Evolutionary conservation across 78 protist genomes (phyloP), one percentile per base, ranked within the genome.

Genomic region (Goniomonas avonlea): DNA sequence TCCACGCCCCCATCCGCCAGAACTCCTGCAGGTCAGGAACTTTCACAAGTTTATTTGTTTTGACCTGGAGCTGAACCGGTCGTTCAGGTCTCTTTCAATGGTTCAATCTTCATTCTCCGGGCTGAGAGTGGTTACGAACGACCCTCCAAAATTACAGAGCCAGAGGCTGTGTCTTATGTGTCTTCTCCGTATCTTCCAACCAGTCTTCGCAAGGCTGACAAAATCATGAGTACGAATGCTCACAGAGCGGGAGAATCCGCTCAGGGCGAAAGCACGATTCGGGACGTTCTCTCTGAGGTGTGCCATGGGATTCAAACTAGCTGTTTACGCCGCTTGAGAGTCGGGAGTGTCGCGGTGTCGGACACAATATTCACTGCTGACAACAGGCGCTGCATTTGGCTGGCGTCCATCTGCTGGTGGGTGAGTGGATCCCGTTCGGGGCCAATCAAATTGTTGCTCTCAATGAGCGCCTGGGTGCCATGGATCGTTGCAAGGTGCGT

Each of bases 341-440:
- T n/a, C n/a, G n/a, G n/a, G n/a, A n/a, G n/a, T n/a, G n/a, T n/a
- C n/a, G n/a, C n/a, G n/a, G n/a, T n/a, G n/a, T n/a, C n/a, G n/a
- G n/a, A n/a, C n/a, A n/a, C n/a, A n/a, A n/a, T n/a, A n/a, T n/a
- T n/a, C n/a, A n/a, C n/a, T n/a, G n/a, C n/a, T n/a, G n/a, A n/a
- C n/a, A n/a, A 17, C 59, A 68, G 27, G 75, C 75, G n/a, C 23
- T 68, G 0, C 75, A 41, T 7, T 25, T 68, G 1, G 48, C 75
- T 2, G 34, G 43, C 75, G 75, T 68, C 8, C 18, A 23, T 9
- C 18, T 79, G 47, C 47, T 68, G 29, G 77, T 79, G 32, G 71
- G 74, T 7, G 83, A 68, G 61, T 79, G 83, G 83, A 45, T 79
- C 5, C 83, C 83, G 15, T 79, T 79, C 53, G 83, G 83, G 18